phyloP scores from a whole-genome alignment of 1,284 basidiomycete species.

The Meripilus lineatus region DNA sequence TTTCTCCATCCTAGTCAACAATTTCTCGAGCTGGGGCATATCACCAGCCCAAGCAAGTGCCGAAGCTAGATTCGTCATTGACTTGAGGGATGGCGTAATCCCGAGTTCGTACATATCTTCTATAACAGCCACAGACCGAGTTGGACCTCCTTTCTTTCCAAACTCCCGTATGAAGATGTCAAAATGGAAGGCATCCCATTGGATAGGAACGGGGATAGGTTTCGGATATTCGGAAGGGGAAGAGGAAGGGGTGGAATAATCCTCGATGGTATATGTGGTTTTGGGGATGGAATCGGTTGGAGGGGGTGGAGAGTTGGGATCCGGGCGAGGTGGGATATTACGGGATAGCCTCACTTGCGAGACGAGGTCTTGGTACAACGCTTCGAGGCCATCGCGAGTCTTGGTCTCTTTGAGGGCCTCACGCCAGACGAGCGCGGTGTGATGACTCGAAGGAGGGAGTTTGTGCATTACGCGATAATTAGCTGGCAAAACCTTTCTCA shows the following conservation, averaged over 20 bases:
- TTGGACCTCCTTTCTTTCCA: slow-evolving; percentile 1
- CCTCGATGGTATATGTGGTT: background rate
- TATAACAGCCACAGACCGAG: slow-evolving; percentile 20
- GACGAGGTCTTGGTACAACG: slow-evolving; percentile 27
- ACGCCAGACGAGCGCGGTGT: slow-evolving; percentile 37
- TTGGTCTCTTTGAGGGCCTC: slow-evolving; percentile 18
- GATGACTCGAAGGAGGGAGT: slow-evolving; percentile 27
- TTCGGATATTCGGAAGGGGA: too few relatives aligned
- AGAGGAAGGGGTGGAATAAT: slow-evolving; percentile 3
- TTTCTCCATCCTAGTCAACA: slow-evolving; percentile 10
- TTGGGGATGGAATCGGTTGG: background rate
- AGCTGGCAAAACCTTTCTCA: too few relatives aligned
- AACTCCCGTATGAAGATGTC: slow-evolving; percentile 22
- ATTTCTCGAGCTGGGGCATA: slow-evolving; percentile 13
- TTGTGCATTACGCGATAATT: too few relatives aligned
- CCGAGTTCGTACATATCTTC: slow-evolving; percentile 31
- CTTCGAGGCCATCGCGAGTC: slow-evolving; percentile 9
- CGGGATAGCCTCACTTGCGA: slow-evolving; percentile 6
- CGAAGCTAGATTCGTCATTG: slow-evolving; percentile 16
- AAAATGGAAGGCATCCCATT: slow-evolving; percentile 23
- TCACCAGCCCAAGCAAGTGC: slow-evolving; percentile 22
- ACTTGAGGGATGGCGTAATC: slow-evolving; percentile 20
- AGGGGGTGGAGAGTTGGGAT: background rate
- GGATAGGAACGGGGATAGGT: slow-evolving; percentile 10
- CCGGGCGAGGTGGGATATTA: background rate